Evolutionary conservation across 305 asterid genomes (phyloP).

Genomic region (Rubia balearica): DNA sequence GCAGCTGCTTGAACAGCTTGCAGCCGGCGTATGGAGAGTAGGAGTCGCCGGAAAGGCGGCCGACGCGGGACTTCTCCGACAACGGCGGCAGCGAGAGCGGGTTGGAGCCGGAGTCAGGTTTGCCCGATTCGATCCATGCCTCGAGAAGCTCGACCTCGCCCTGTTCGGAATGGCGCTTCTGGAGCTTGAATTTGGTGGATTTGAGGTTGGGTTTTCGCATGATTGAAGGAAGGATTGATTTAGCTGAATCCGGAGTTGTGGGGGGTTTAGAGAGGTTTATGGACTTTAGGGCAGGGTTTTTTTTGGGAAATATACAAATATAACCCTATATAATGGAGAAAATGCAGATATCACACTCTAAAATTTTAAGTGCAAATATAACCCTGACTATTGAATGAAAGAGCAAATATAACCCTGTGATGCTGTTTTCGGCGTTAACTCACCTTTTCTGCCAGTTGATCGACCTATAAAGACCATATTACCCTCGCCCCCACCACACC

Average conservation of each 20-base stretch:
- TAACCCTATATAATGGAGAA: too few relatives aligned
- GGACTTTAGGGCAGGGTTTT: not conserved
- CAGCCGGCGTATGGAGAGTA: conserved; percentile 70
- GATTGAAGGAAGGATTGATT: not conserved
- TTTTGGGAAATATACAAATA: too few relatives aligned
- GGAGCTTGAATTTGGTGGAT: conserved; percentile 43
- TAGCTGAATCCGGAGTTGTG: not conserved
- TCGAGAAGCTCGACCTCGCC: conserved; percentile 70
- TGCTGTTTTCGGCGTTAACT: too few relatives aligned
- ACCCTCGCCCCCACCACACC: too few relatives aligned
- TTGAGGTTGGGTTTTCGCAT: conserved; percentile 42
- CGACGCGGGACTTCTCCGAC: conserved; percentile 47
- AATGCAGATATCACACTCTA: too few relatives aligned
- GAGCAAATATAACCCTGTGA: too few relatives aligned
- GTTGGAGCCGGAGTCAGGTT: conserved; percentile 74
- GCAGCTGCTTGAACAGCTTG: conserved; percentile 60
- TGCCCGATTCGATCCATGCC: conserved; percentile 59
- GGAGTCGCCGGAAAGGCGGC: conserved; percentile 52
- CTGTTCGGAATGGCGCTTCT: conserved; percentile 47
- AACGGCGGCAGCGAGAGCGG: conserved; percentile 63
- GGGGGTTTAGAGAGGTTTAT: conserved; percentile 10
- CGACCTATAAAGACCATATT: too few relatives aligned
- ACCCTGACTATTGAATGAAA: too few relatives aligned
- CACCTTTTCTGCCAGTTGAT: too few relatives aligned
- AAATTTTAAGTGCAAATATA: too few relatives aligned